Percentiles rank a stretch among this genome's conserved stretches.
Evolutionary conservation across 2,329 filamentous ascomycete genomes (phyloP).

Genomic region (Arthroderma sp.): DNA sequence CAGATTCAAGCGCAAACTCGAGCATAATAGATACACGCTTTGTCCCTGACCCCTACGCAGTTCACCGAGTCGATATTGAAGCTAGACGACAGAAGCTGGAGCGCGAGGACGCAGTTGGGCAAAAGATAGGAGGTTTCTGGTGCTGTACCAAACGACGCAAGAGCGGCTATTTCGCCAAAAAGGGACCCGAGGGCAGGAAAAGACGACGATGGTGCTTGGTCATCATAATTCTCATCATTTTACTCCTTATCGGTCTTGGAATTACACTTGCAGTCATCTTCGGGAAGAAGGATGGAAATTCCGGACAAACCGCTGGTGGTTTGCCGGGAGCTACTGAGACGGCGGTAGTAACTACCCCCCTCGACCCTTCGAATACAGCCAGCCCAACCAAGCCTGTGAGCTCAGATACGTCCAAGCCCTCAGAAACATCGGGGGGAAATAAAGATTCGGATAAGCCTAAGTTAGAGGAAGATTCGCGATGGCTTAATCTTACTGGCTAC

Average conservation of each 20-base stretch:
- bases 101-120: constrained; percentile 50
- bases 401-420: neutral
- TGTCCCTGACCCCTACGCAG: neutral
- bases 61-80: constrained; percentile 30
- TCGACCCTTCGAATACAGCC: too few species aligned
- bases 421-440: neutral
- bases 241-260: constrained; percentile 32
- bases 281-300: constrained; percentile 5
- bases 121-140: constrained; percentile 49
- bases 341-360: too few species aligned
- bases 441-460: neutral
- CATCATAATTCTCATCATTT: constrained; percentile 36
- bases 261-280: constrained; percentile 36
- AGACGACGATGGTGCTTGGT: constrained; percentile 47
- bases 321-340: constrained; percentile 15
- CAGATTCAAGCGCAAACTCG: too few species aligned
- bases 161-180: constrained; percentile 47
- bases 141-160: constrained; percentile 30
- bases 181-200: constrained; percentile 51
- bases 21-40: too few species aligned
- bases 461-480: constrained; percentile 39
- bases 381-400: neutral
- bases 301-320: neutral
- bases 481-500: constrained; percentile 76
- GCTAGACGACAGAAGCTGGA: constrained; percentile 45